Evolutionary conservation across 371 early-diverging fungal species (phyloP).

Genomic region (Actinomucor elegans): DNA sequence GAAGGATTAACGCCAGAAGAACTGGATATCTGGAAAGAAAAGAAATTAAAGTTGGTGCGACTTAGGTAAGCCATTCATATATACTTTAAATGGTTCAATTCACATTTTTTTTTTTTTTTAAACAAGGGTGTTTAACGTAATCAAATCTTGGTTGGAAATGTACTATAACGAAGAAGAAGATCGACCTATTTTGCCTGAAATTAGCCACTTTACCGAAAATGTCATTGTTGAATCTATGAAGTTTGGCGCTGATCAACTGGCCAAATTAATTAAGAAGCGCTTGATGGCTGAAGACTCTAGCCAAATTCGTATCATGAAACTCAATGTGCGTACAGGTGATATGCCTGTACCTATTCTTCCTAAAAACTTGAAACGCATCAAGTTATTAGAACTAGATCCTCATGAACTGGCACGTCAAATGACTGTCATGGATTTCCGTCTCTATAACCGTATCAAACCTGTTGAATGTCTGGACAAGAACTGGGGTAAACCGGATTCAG

Average conservation of each 20-base stretch:
- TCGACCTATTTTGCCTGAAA: conserved; percentile 56
- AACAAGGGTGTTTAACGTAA: conserved; percentile 80
- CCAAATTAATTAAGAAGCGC: conserved; percentile 72
- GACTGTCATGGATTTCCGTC: conserved; percentile 72
- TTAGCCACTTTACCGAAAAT: conserved; percentile 75
- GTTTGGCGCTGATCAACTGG: conserved; percentile 70
- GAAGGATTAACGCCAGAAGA: conserved; percentile 66
- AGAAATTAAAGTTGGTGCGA: conserved; percentile 83
- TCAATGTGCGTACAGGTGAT: conserved; percentile 58
- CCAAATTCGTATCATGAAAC: conserved; percentile 68
- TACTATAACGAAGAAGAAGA: conserved; percentile 83
- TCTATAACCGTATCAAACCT: conserved; percentile 71
- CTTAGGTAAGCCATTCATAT: conserved; percentile 56
- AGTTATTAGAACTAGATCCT: conserved; percentile 77
- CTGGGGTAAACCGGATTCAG: conserved; percentile 68
- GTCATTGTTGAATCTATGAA: conserved; percentile 74
- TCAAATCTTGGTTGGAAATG: conserved; percentile 90
- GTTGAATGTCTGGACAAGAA: conserved; percentile 79
- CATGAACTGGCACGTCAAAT: conserved; percentile 86
- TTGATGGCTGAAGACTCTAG: conserved; percentile 60
- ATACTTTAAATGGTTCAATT: too few species aligned
- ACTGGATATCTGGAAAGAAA: conserved; percentile 77
- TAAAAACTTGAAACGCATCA: conserved; percentile 58
- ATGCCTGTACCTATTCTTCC: conserved; percentile 77
- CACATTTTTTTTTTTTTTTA: too few species aligned